phyloP scores from a whole-genome alignment of 2,329 filamentous ascomycete species.

The Fusarium caatingaense region DNA sequence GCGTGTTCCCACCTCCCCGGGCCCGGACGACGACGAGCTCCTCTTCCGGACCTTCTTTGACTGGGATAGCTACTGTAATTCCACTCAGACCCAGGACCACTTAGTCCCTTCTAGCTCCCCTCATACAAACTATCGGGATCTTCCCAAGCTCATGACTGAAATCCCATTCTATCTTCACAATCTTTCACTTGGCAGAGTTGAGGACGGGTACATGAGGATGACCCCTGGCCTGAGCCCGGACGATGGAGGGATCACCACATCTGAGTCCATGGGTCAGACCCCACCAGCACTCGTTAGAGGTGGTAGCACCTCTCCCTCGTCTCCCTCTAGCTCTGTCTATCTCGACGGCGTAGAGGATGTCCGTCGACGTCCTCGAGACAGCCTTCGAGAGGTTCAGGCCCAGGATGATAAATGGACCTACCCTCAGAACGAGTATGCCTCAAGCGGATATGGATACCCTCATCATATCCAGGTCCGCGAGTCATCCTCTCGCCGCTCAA shows the following conservation, averaged over 20 bases:
- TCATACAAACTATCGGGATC: constrained; percentile 46
- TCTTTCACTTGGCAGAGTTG: constrained; percentile 49
- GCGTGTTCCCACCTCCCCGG: constrained; percentile 52
- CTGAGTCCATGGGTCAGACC: constrained; percentile 54
- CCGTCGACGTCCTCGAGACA: constrained; percentile 47
- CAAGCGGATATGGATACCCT: constrained; percentile 50
- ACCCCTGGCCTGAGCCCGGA: constrained; percentile 50
- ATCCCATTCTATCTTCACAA: constrained; percentile 50
- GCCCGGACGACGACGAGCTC: constrained; percentile 49
- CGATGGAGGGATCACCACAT: constrained; percentile 49
- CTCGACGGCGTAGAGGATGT: constrained; percentile 49
- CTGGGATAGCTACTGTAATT: constrained; percentile 52
- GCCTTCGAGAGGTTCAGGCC: constrained; percentile 51
- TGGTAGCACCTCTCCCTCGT: constrained; percentile 56
- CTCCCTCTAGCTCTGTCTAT: constrained; percentile 53
- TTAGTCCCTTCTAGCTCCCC: constrained; percentile 45
- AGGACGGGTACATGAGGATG: constrained; percentile 51
- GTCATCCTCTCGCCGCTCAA: constrained; percentile 41
- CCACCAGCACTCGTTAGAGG: constrained; percentile 54
- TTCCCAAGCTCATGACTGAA: constrained; percentile 52
- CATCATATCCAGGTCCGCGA: constrained; percentile 49
- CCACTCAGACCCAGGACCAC: constrained; percentile 48
- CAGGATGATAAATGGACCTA: constrained; percentile 57
- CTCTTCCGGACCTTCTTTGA: constrained; percentile 54
- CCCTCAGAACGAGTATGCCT: constrained; percentile 51